Percentiles rank a stretch among this genome's conserved stretches.
Conservation (phyloP, 495 filamentous ascomycete genomes). For the Daldinia caldariorum region DNA sequence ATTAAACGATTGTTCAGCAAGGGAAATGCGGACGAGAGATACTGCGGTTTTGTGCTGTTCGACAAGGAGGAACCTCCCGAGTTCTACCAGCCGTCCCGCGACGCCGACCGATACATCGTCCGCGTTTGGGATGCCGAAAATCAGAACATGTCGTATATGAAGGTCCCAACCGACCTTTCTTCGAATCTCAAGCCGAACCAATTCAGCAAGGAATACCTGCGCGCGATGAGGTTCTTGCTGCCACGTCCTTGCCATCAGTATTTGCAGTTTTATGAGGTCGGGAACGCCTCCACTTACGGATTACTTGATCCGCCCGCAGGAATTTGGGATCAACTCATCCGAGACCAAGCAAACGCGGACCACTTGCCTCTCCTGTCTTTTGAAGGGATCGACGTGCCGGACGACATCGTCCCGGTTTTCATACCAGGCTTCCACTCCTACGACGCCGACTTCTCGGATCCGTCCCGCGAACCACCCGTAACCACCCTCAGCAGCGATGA, state of each 20-base stretch:
- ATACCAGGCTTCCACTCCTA: conserved; percentile 32
- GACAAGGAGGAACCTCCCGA: conserved; percentile 22
- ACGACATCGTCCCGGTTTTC: conserved; percentile 17
- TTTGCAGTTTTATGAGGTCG: conserved; percentile 8
- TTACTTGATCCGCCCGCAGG: conserved; percentile 33
- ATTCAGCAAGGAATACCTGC: conserved; percentile 30
- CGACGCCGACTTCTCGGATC: conserved; percentile 1
- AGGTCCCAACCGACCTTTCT: conserved; percentile 9
- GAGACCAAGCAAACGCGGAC: neutral
- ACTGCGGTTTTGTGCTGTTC: conserved; percentile 34
- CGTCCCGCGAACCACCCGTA: neutral
- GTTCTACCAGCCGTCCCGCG: conserved; percentile 23
- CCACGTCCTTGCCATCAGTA: conserved; percentile 19
- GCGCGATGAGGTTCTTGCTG: conserved; percentile 25
- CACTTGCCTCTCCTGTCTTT: conserved; percentile 21
- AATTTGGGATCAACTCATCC: conserved; percentile 22
- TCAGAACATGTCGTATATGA: conserved; percentile 42
- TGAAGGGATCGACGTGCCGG: neutral
- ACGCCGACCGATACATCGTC: conserved; percentile 24
- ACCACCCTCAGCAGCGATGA: conserved; percentile 2
- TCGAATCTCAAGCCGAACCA: conserved; percentile 31
- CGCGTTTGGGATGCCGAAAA: conserved; percentile 19
- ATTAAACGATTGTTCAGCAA: conserved; percentile 18
- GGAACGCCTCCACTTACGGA: conserved; percentile 19
- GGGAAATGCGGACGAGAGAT: neutral